These are phyloP conservation scores for Suillus clintonianus DNA, from an alignment of 768 basidiomycete genomes.

Conservation along the genomic window DNA sequence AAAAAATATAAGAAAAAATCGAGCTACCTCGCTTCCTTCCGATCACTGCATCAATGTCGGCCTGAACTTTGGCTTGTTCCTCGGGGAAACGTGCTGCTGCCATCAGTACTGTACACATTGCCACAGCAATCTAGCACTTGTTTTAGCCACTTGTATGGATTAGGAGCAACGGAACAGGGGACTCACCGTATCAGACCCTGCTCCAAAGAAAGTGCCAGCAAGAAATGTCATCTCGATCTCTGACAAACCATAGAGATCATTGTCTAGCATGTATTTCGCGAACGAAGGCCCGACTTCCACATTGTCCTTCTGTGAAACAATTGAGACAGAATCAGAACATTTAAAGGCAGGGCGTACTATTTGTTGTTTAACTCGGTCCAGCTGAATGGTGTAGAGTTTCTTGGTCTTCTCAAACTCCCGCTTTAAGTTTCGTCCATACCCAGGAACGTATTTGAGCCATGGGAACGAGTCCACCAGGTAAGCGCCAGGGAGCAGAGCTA, in stretches of 20 bases:
- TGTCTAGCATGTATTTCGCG: slow-evolving; percentile 52
- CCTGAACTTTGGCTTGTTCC: no score
- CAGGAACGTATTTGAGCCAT: slow-evolving; percentile 50
- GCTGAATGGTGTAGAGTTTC: slow-evolving; percentile 47
- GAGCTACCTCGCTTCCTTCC: no score
- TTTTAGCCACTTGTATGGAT: no score
- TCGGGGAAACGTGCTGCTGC: no score
- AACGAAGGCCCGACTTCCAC: slow-evolving; percentile 32
- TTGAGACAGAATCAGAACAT: background rate
- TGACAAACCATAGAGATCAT: slow-evolving; percentile 46
- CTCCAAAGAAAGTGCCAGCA: no score
- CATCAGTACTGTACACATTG: no score
- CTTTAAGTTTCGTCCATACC: slow-evolving; percentile 56
- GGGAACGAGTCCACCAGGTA: slow-evolving; percentile 38
- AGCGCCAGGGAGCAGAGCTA: slow-evolving; percentile 28
- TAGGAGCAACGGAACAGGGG: no score
- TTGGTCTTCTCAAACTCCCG: slow-evolving; percentile 55
- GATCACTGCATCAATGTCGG: no score
- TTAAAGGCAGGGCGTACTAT: slow-evolving; percentile 31
- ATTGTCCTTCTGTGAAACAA: background rate
- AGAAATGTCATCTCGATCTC: slow-evolving; percentile 30
- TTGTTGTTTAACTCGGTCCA: slow-evolving; percentile 43
- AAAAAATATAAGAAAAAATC: no score
- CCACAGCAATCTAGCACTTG: no score
- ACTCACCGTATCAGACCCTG: no score